These are phyloP conservation scores for Tolypocladium capitatum DNA, from an alignment of 2,329 filamentous ascomycete species.

Conservation along the genomic window DNA sequence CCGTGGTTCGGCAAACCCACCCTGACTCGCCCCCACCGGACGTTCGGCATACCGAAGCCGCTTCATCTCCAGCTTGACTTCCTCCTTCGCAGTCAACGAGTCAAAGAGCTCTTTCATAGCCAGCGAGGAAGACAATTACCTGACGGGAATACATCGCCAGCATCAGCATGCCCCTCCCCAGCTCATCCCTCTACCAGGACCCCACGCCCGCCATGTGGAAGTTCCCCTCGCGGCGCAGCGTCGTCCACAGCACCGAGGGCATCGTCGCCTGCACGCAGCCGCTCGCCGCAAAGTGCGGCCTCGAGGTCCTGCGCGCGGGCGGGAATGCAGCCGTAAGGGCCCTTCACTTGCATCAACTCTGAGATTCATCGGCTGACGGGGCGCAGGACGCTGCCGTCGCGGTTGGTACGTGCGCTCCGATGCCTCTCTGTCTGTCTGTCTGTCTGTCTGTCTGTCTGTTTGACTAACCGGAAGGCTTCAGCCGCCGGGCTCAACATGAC, in stretches of 20 bases:
- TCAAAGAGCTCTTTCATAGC: no score
- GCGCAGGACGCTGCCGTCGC: conserved; percentile 85
- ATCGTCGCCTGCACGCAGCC: conserved; percentile 88
- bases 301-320: conserved; percentile 71
- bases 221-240: conserved; percentile 72
- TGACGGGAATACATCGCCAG: no score
- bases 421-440: no score
- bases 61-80: no score
- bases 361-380: background rate
- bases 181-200: conserved; percentile 31
- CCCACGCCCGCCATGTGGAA: conserved; percentile 39
- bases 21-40: no score
- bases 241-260: conserved; percentile 84
- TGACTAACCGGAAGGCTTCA: no score
- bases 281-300: conserved; percentile 74
- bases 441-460: no score
- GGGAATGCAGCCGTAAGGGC: conserved; percentile 77
- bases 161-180: conserved; percentile 32
- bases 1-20: background rate
- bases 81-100: no score
- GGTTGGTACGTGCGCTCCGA: conserved; percentile 55
- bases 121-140: no score
- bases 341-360: no score
- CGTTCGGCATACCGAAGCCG: no score
- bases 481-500: conserved; percentile 88